Evolutionary conservation across 2,329 filamentous ascomycete genomes (phyloP).

Genomic region (Paracoccidioides lutzii): DNA sequence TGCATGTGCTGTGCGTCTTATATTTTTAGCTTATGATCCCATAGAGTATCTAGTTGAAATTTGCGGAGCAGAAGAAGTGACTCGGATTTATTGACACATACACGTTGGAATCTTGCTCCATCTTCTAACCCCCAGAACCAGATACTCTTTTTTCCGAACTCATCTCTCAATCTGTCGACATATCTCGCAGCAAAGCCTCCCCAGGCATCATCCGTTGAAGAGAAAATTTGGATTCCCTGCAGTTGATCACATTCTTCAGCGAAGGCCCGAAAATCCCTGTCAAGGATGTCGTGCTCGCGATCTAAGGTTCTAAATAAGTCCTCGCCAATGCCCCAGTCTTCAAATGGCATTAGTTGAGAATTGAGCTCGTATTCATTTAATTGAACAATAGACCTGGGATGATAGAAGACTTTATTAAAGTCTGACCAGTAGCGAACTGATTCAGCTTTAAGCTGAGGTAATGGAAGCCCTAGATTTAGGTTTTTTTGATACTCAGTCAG

Average conservation of each 20-base stretch:
- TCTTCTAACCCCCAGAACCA: constrained; percentile 80
- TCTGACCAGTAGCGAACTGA: constrained; percentile 94
- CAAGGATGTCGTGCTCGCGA: constrained; percentile 71
- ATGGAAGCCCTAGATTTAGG: constrained; percentile 56
- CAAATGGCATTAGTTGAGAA: constrained; percentile 68
- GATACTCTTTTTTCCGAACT: constrained; percentile 75
- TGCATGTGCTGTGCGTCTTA: constrained; percentile 38
- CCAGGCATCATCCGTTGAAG: constrained; percentile 65
- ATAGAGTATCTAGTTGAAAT: constrained; percentile 5
- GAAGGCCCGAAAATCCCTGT: constrained; percentile 80
- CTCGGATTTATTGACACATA: constrained; percentile 23
- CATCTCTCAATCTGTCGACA: constrained; percentile 67
- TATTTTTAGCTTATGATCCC: constrained; percentile 1
- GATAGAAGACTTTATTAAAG: constrained; percentile 83
- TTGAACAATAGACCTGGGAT: constrained; percentile 76
- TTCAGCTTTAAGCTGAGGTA: constrained; percentile 52
- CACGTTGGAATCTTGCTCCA: constrained; percentile 40
- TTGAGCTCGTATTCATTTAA: constrained; percentile 77
- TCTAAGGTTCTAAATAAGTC: constrained; percentile 63
- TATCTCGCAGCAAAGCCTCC: constrained; percentile 63
- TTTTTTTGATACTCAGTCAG: constrained; percentile 65
- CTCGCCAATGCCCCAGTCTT: constrained; percentile 59
- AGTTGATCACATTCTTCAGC: constrained; percentile 87
- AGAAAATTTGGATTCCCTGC: constrained; percentile 71
- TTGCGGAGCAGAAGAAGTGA: not conserved